A percentile compares a stretch with the other conserved stretches of the same genome.
phyloP scores from a whole-genome alignment of 768 basidiomycete species.

The Lenzites betulinus region DNA sequence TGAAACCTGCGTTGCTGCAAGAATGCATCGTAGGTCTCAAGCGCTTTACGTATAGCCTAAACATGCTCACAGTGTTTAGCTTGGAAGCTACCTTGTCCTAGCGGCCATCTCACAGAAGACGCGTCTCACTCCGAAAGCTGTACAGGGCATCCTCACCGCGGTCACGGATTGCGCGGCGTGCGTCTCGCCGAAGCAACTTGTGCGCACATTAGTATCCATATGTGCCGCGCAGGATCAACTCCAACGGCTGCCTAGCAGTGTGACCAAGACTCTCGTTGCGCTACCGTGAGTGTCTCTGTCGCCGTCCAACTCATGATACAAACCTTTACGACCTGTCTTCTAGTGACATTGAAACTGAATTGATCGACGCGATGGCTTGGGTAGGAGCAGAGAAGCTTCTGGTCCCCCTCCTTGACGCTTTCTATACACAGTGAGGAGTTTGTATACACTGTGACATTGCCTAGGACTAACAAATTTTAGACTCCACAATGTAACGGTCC shows the following conservation, averaged over 20 bases:
- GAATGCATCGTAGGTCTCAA: conserved; percentile 55
- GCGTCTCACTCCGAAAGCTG: conserved; percentile 54
- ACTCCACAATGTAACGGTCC: conserved; percentile 33
- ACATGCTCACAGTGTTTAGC: conserved; percentile 38
- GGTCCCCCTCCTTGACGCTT: conserved; percentile 48
- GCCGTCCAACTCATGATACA: background rate
- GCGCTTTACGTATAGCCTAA: background rate
- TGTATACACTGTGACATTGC: too few relatives aligned
- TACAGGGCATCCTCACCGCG: conserved; percentile 57
- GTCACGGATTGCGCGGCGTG: conserved; percentile 53
- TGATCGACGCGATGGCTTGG: conserved; percentile 47
- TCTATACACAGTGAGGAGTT: conserved; percentile 44
- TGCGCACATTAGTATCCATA: conserved; percentile 66
- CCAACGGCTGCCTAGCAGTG: conserved; percentile 39
- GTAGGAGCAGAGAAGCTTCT: conserved; percentile 59
- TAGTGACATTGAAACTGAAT: conserved; percentile 51
- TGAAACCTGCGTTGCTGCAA: conserved; percentile 32
- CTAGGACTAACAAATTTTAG: conserved; percentile 23
- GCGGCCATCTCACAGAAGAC: conserved; percentile 70
- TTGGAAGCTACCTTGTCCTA: conserved; percentile 75
- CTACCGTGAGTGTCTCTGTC: conserved; percentile 47
- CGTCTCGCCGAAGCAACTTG: conserved; percentile 57
- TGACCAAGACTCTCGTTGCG: conserved; percentile 37
- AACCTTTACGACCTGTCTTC: background rate
- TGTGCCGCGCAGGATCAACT: conserved; percentile 63